Evolutionary conservation across 129 eudicot genomes (phyloP), one percentile per base, ranked within the genome.

Genomic region (Saposhnikovia divaricata): DNA sequence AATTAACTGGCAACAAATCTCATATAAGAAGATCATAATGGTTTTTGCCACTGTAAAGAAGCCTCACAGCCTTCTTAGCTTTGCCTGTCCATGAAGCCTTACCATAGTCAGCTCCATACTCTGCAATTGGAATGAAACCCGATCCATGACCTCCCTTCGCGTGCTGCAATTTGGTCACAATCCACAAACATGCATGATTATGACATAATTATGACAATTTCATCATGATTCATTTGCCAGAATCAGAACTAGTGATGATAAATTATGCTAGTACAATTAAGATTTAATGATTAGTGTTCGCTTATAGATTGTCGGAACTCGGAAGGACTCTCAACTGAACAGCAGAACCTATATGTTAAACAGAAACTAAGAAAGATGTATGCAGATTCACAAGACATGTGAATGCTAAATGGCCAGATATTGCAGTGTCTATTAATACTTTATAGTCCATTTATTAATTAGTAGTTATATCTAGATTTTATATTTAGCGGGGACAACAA

Each of bases 41-140:
- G 88, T 95, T 95, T 77, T 81, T 90, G 28, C 98, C 98, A 53
- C 94, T 91, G 83, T 95, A 95, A 63, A 95, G 88, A 78, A 95
- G 89, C 81, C 91, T 89, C 84, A 95, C 98, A 31, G 84, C 89
- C 61, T 86, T 80, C 80, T 84, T 86, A 19, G 92, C 78, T 69
- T 87, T 91, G 39, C 72, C 85, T 72, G 90, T 85, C 57, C 79
- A 78, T 51, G 82, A 87, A 48, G 84, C 85, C 82, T 91, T 87
- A 6, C 83, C 76, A 84, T 81, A 90, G 43, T 90, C 91, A 2
- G 88, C 85, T 82, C 98, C 98, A 86, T 95, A 95, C 78, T 95
- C 98, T 74, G 97, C 97, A 42, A 95, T 95, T 6, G 97, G 98
- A 85, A 95, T 95, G 85, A 90, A 95, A 77, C 97, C 98, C 13